Percentiles rank a stretch among this genome's conserved stretches.
Conservation (phyloP, 345 rosid species). For the Heritiera fomes region DNA sequence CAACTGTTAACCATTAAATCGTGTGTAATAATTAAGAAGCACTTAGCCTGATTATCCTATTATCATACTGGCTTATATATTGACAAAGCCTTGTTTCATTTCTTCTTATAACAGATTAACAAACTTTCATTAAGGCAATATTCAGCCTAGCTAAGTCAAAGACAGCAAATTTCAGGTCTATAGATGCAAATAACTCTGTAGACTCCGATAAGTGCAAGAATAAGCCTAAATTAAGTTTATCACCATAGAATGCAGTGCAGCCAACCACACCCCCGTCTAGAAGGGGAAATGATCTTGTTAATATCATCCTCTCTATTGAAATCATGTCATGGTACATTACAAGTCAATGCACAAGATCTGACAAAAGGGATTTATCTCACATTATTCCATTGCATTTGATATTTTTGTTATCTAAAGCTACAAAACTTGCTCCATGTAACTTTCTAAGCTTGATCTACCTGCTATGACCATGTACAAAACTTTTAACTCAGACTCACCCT, state of each 20-base stretch:
- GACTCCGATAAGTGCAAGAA: neutral
- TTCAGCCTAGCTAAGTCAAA: conserved; percentile 1
- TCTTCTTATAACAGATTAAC: neutral
- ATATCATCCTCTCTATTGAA: neutral
- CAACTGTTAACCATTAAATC: neutral
- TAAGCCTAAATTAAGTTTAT: neutral
- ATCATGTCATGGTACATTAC: neutral
- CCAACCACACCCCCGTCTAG: neutral
- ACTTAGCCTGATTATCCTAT: neutral
- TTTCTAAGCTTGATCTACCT: conserved; percentile 3
- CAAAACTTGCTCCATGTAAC: neutral
- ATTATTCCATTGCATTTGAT: neutral
- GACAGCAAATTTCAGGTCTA: neutral
- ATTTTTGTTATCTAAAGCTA: conserved; percentile 1
- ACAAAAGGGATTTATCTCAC: neutral
- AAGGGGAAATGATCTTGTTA: neutral
- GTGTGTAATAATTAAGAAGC: neutral
- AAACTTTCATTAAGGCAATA: neutral
- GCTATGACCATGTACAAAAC: neutral
- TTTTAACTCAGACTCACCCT: neutral
- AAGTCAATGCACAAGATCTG: conserved; percentile 1
- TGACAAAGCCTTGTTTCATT: neutral
- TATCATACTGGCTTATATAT: neutral
- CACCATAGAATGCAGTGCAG: neutral
- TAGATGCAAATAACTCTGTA: neutral